Evolutionary conservation across 1,284 basidiomycete genomes (phyloP).

Genomic region (Agroathelia rolfsii): DNA sequence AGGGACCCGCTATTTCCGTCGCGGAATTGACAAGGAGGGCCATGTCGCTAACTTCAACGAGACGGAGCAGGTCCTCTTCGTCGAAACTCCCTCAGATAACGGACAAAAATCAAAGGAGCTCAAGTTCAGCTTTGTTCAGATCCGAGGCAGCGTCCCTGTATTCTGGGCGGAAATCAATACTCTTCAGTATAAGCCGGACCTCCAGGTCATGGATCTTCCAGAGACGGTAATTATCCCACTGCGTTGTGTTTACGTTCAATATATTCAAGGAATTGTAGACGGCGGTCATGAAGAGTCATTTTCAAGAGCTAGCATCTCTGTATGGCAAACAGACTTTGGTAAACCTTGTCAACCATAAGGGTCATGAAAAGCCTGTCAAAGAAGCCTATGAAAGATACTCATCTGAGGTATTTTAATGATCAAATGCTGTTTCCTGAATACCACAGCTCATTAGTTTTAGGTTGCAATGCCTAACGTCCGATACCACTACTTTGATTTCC

Average conservation of each 20-base stretch:
- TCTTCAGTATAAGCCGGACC: slow-evolving; percentile 91
- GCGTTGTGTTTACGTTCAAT: too few species aligned
- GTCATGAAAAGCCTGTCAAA: slow-evolving; percentile 91
- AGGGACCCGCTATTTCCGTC: slow-evolving; percentile 94
- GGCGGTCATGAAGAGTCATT: slow-evolving; percentile 65
- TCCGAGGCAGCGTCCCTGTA: slow-evolving; percentile 86
- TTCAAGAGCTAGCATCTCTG: slow-evolving; percentile 61
- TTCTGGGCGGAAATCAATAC: slow-evolving; percentile 99
- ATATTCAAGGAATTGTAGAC: slow-evolving; percentile 33
- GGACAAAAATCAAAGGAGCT: slow-evolving; percentile 36
- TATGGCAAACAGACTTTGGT: slow-evolving; percentile 84
- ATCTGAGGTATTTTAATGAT: slow-evolving; percentile 33
- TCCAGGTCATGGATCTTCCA: slow-evolving; percentile 90
- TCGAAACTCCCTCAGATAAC: slow-evolving; percentile 45
- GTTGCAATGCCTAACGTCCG: slow-evolving; percentile 58
- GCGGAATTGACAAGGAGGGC: slow-evolving; percentile 82
- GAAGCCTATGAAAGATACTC: slow-evolving; percentile 87
- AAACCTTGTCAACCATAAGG: slow-evolving; percentile 93
- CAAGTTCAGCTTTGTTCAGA: slow-evolving; percentile 84
- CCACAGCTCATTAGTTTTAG: slow-evolving; percentile 23
- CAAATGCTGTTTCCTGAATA: slow-evolving; percentile 4
- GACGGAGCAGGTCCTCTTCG: slow-evolving; percentile 85
- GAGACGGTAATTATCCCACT: slow-evolving; percentile 51
- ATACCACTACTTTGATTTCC: slow-evolving; percentile 98
- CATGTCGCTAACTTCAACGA: slow-evolving; percentile 91